Percentiles rank a stretch among this genome's conserved stretches.
phyloP scores from a whole-genome alignment of 2,329 filamentous ascomycete species.

The Lachnum nothofagi region DNA sequence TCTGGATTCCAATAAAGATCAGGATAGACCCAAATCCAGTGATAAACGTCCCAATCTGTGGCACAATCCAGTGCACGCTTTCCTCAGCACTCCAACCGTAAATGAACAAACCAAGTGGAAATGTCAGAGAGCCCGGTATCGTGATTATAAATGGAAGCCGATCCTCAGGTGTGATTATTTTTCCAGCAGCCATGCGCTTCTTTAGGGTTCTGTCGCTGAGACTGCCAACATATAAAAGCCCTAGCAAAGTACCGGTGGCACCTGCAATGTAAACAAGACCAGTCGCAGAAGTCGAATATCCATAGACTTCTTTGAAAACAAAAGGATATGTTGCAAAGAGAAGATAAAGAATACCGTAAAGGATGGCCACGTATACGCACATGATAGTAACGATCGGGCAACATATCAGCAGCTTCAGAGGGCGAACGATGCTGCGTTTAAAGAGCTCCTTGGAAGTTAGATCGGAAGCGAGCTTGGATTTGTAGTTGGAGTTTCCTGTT shows the following conservation, averaged over 20 bases:
- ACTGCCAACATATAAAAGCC: slow-evolving; percentile 18
- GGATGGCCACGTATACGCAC: slow-evolving; percentile 31
- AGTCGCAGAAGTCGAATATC: slow-evolving; percentile 31
- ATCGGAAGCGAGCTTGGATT: slow-evolving; percentile 39
- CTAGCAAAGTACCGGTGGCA: slow-evolving; percentile 13
- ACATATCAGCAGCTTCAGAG: slow-evolving; percentile 33
- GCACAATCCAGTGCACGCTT: slow-evolving; percentile 37
- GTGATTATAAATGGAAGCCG: slow-evolving; percentile 39
- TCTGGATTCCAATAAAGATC: background rate
- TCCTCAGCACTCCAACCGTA: slow-evolving; percentile 42
- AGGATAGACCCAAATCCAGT: slow-evolving; percentile 32
- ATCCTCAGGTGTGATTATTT: slow-evolving; percentile 33
- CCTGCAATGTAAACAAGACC: slow-evolving; percentile 35
- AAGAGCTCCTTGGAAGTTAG: slow-evolving; percentile 27
- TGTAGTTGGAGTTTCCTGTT: slow-evolving; percentile 34
- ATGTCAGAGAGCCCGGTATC: slow-evolving; percentile 36
- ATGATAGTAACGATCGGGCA: slow-evolving; percentile 32
- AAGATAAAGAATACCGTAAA: slow-evolving; percentile 35
- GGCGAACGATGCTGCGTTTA: slow-evolving; percentile 32
- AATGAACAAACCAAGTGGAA: slow-evolving; percentile 40
- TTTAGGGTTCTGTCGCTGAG: slow-evolving; percentile 35
- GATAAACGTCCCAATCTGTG: slow-evolving; percentile 38
- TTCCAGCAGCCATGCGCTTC: slow-evolving; percentile 41
- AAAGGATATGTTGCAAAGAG: slow-evolving; percentile 36
- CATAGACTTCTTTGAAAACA: slow-evolving; percentile 33